Conservation (phyloP, 257 asterid genomes). For the Scutellaria minor region DNA sequence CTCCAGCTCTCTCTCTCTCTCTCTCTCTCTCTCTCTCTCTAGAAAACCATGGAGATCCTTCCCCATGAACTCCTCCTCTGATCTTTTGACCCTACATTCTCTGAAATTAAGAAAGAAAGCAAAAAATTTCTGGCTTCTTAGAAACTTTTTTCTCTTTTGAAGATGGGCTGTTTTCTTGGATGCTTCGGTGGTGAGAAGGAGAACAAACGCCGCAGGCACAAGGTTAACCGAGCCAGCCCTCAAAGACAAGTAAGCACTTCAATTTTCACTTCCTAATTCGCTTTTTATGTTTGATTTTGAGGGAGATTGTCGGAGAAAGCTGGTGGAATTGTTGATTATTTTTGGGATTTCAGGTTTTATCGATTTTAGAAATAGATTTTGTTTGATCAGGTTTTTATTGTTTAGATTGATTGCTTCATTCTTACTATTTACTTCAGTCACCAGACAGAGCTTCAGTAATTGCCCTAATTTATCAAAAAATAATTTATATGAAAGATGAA, state of each 20-base stretch:
- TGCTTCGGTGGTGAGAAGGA: conserved; percentile 82
- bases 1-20: conserved; percentile 34
- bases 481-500: neutral
- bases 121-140: conserved; percentile 9
- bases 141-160: conserved; percentile 2
- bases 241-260: conserved; percentile 56
- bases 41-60: conserved; percentile 38
- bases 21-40: conserved; percentile 35
- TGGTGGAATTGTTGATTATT: conserved; percentile 14
- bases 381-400: conserved; percentile 22
- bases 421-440: neutral
- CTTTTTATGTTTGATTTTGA: conserved; percentile 8
- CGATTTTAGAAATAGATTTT: conserved; percentile 19
- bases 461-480: conserved; percentile 3
- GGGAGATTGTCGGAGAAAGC: conserved; percentile 2
- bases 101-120: conserved; percentile 21
- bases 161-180: conserved; percentile 89
- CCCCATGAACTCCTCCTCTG: conserved; percentile 27
- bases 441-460: conserved; percentile 19
- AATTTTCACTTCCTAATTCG: conserved; percentile 24
- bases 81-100: neutral
- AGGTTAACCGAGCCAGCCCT: conserved; percentile 57
- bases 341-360: conserved; percentile 6
- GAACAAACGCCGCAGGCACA: conserved; percentile 57
- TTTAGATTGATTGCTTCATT: conserved; percentile 22